These are phyloP conservation scores for Sphaerulina populicola DNA, from an alignment of 2,329 filamentous ascomycete species.

Conservation along the genomic window DNA sequence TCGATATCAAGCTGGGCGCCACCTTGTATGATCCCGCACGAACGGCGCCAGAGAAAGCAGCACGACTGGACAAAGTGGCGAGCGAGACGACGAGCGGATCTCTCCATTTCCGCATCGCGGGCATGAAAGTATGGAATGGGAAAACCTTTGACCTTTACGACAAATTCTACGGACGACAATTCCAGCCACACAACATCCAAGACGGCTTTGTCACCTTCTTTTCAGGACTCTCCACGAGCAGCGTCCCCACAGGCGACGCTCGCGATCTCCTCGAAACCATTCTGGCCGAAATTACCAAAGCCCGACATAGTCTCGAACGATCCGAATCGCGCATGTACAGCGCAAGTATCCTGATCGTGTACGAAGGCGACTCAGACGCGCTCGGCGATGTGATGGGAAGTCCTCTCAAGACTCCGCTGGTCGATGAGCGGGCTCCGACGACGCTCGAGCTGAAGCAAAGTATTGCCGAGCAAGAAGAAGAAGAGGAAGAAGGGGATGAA, in stretches of 20 bases:
- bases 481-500: slow-evolving; percentile 46
- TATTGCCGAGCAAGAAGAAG: slow-evolving; percentile 49
- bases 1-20: slow-evolving; percentile 85
- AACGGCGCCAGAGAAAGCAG: slow-evolving; percentile 51
- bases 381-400: slow-evolving; percentile 43
- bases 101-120: slow-evolving; percentile 56
- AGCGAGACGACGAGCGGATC: slow-evolving; percentile 51
- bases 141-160: slow-evolving; percentile 52
- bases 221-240: slow-evolving; percentile 31
- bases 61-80: slow-evolving; percentile 51
- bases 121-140: slow-evolving; percentile 53
- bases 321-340: slow-evolving; percentile 62
- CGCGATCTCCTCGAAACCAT: slow-evolving; percentile 40
- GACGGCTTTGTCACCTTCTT: slow-evolving; percentile 53
- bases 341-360: slow-evolving; percentile 56
- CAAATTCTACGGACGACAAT: slow-evolving; percentile 57
- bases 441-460: slow-evolving; percentile 31
- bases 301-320: slow-evolving; percentile 50
- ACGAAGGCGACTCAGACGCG: slow-evolving; percentile 54
- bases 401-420: slow-evolving; percentile 28
- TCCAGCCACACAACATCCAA: slow-evolving; percentile 48
- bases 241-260: slow-evolving; percentile 34
- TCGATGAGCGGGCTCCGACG: slow-evolving; percentile 21
- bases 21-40: slow-evolving; percentile 70
- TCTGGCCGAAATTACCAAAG: slow-evolving; percentile 32